Base-by-base conservation (phyloP, 2,329 filamentous ascomycete genomes). In the Cladosporium sp. region DNA sequence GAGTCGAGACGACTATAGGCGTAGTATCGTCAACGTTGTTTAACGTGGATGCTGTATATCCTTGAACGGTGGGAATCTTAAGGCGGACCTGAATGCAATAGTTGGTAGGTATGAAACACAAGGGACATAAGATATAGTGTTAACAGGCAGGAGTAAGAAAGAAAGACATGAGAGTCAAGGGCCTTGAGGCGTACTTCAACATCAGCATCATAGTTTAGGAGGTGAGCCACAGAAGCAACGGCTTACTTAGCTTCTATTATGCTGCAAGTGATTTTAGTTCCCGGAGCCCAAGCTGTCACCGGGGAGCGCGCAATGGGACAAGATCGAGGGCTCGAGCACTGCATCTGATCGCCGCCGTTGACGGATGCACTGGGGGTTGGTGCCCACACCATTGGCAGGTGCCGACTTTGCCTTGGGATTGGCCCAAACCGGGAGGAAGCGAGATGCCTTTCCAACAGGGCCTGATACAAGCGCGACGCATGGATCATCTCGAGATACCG, bases 251-350 rank as follows among this genome's bases (percentile, higher is more conserved):
- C 12, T 33, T 33, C 36, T 40, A 27, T 32, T 48, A 48, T 48
- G 36, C 45, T 48, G 45, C 45, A 48, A 48, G 45, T 48, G 45
- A 30, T 48, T 48, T 48, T 48, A 48, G 45, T 48, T 48, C 45
- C 45, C 45, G 45, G n/a, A 22, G 45, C 45, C 45, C 36, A 48
- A 27, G 36, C 45, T 48, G 45, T 48, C 45, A 48, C 45, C 36
- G 27, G 45, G 45, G 25, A 36, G 45, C 16, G 35, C 38, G 22
- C 16, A 40, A 13, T 48, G 45, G 36, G 36, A 36, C 45, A 48
- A 33, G 45, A 48, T 48, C 45, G 36, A 40, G 13, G 38, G 45
- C 45, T 33, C 45, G 36, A 48, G 45, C 45, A 48, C 45, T 16
- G 33, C 29, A 40, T 48, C 45, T 48, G 45, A 48, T 48, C 45